phyloP scores from a whole-genome alignment of 495 filamentous ascomycete species.

The Xylaria cubensis region DNA sequence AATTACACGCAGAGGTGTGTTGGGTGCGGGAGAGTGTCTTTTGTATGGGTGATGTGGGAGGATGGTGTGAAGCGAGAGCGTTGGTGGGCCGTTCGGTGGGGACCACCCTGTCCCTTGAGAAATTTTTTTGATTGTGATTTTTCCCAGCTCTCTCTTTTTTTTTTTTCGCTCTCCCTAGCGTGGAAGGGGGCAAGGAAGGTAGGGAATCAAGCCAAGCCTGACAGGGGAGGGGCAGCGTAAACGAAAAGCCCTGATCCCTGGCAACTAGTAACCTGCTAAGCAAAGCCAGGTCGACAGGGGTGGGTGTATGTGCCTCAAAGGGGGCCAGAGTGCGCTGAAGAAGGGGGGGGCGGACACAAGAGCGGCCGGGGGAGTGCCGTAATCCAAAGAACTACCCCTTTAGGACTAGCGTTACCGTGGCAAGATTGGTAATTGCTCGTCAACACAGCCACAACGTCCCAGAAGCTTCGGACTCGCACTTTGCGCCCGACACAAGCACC shows the following conservation, averaged over 20 bases:
- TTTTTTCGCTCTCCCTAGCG: background rate
- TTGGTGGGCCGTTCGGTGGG: constrained; percentile 20
- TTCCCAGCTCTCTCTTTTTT: background rate
- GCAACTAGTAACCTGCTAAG: constrained; percentile 14
- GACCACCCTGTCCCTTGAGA: constrained; percentile 32
- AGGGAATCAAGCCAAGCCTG: constrained; percentile 9
- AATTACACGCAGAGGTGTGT: constrained; percentile 30
- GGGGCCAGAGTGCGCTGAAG: constrained; percentile 12
- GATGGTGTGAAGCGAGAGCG: constrained; percentile 3
- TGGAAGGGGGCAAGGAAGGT: background rate
- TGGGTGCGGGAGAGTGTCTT: constrained; percentile 36
- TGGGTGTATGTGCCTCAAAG: constrained; percentile 9
- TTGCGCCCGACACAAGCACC: constrained; percentile 29
- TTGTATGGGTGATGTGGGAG: constrained; percentile 34
- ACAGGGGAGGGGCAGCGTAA: constrained; percentile 6
- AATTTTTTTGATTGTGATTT: constrained; percentile 31
- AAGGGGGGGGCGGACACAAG: background rate
- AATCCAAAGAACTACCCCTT: constrained; percentile 23
- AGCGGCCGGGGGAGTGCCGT: constrained; percentile 14
- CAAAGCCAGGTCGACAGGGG: constrained; percentile 10
- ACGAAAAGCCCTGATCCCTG: constrained; percentile 24
- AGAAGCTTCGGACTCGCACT: constrained; percentile 39
- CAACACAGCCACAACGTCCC: constrained; percentile 42
- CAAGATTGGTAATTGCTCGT: constrained; percentile 18
- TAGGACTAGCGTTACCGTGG: constrained; percentile 28